These are phyloP conservation scores for Cochlearia excelsa DNA, from an alignment of 345 rosid genomes.

Conservation along the genomic window DNA sequence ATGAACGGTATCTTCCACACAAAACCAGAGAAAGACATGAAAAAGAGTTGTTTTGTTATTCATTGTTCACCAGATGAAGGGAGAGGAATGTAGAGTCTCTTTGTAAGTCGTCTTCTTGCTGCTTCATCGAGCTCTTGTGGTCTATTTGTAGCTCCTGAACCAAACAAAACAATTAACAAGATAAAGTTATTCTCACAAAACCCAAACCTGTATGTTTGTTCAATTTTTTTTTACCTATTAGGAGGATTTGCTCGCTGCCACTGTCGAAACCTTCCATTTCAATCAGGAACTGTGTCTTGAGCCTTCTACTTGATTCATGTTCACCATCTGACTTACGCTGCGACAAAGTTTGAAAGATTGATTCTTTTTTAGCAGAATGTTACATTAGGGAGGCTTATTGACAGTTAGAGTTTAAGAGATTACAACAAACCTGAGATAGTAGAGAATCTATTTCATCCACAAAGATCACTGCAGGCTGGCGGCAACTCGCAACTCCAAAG, in stretches of 20 bases:
- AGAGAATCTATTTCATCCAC: constrained; percentile 98
- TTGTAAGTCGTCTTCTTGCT: constrained; percentile 90
- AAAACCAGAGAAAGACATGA: constrained; percentile 17
- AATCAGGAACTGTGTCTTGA: constrained; percentile 89
- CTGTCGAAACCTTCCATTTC: constrained; percentile 98
- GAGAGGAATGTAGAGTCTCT: constrained; percentile 89
- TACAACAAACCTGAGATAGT: constrained; percentile 73
- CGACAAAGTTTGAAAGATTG: constrained; percentile 17
- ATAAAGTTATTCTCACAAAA: constrained; percentile 1
- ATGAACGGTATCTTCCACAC: neutral
- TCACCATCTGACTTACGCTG: constrained; percentile 99
- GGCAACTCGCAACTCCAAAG: constrained; percentile 97
- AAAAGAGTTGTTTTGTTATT: constrained; percentile 7
- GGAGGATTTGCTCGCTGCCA: constrained; percentile 84
- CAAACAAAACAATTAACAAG: neutral
- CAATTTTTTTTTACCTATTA: constrained; percentile 61
- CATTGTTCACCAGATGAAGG: constrained; percentile 72
- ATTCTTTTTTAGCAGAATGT: neutral
- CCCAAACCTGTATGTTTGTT: neutral
- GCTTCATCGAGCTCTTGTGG: constrained; percentile 99
- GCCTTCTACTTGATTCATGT: constrained; percentile 94
- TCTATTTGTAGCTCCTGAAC: constrained; percentile 90
- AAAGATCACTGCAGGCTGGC: constrained; percentile 98
- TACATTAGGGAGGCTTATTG: neutral
- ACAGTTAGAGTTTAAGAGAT: constrained; percentile 9